phyloP scores from a whole-genome alignment of 2,329 filamentous ascomycete species.

The Penicillium fuscoglaucum region DNA sequence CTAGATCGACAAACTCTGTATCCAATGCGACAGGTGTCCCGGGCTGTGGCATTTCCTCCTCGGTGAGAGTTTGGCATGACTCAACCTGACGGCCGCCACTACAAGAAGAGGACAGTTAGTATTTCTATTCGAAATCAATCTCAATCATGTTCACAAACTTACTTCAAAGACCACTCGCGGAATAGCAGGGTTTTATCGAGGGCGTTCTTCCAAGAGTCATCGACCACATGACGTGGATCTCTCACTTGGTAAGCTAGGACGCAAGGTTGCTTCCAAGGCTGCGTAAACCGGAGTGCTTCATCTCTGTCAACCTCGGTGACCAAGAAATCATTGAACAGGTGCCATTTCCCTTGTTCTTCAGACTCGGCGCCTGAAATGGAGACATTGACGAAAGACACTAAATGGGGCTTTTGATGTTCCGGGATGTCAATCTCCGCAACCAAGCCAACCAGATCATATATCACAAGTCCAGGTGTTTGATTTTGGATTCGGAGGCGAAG shows the following conservation, averaged over 20 bases:
- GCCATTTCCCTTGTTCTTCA: constrained; percentile 73
- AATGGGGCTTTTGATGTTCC: constrained; percentile 81
- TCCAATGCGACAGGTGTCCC: constrained; percentile 84
- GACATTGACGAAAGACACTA: constrained; percentile 90
- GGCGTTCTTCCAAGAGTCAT: constrained; percentile 79
- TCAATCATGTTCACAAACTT: constrained; percentile 17
- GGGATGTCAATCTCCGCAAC: constrained; percentile 87
- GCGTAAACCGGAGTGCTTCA: constrained; percentile 86
- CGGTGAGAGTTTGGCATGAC: constrained; percentile 40
- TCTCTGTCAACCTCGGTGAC: constrained; percentile 76
- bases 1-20: constrained; percentile 91
- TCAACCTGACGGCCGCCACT: constrained; percentile 42
- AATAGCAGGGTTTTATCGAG: constrained; percentile 86
- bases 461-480: constrained; percentile 75
- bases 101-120: constrained; percentile 5
- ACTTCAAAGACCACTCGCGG: constrained; percentile 63
- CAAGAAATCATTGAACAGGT: constrained; percentile 95
- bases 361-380: constrained; percentile 45
- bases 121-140: not conserved
- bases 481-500: constrained; percentile 76
- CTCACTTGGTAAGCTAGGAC: constrained; percentile 86
- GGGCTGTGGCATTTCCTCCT: constrained; percentile 66
- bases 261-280: constrained; percentile 88
- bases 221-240: constrained; percentile 74
- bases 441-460: constrained; percentile 89